Base-by-base conservation (phyloP, 805 yeast genomes). In the Hagleromyces aurorensis region DNA sequence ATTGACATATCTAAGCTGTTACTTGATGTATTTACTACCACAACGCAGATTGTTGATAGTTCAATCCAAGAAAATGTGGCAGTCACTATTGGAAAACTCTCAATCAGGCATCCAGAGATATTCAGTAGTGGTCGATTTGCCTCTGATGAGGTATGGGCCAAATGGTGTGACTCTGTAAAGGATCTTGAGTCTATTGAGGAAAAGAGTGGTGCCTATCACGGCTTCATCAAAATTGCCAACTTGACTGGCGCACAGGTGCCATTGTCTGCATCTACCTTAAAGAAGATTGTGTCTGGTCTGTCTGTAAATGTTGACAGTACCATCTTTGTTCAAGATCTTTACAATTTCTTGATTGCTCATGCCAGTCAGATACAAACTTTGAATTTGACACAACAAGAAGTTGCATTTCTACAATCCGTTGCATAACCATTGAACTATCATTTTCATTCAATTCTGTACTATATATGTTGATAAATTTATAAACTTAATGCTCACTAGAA, bases 41-140 rank as follows among this genome's bases (percentile, higher is more conserved):
- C 50, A 5, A 37, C 41, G 16, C 43, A 45, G 19, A 41, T 44
- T 25, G 40, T 48, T 3, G 53, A 51, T 25, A 30, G 37, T n/a
- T 37, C 86, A 0, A 79, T 87, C 4, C 50, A 79, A 40, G 96
- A 87, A 50, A 91, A 91, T 53, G 75, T 87, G 1, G 91, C 94
- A 12, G 82, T 87, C 29, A 78, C 96, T 19, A 64, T 89, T 29
- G 97, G 97, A 10, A 69, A 96, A 42, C 61, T 91, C 46, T 94
- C 94, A 2, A 51, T 76, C 13, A 61, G 67, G 33, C 65, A 67
- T 34, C 76, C 89, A 2, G 73, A 70, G 13, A 64, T 67, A 20
- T 61, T 78, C 25, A 69, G 80, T 1, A 69, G 74, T 1, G 74
- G 52, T 4, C 25, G 33, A 1, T 55, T 53, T 34, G 55, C 56